Base-by-base conservation (phyloP, 78 protist genomes). In the Dictyostelium intermedium region DNA sequence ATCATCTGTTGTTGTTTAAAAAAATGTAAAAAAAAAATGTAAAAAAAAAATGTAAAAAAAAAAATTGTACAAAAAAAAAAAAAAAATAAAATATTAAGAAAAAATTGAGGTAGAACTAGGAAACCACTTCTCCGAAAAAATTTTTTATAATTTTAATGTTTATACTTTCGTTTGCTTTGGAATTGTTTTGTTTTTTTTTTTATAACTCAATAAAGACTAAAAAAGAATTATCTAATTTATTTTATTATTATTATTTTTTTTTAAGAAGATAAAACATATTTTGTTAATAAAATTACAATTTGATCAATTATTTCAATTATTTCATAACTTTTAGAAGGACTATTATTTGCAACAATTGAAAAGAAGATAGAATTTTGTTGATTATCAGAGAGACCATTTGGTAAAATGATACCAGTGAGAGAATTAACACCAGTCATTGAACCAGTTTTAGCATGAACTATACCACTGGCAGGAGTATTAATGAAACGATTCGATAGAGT, bases 401-500 rank as follows among this genome's bases (percentile, higher is more conserved):
- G 85, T 27, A 74, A 16, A 34, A 87, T 43, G 66, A 87, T 41
- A 43, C 93, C 93, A 18, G 93, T 61, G 13, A 87, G 32, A 16
- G 84, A 34, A 8, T 66, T 11, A 2, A 87, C 93, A 39, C 93
- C 85, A 13, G 85, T 76, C 93, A 87, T 87, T 11, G 93, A 87
- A 4, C 93, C 93, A 6, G 93, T 87, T 66, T 87, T 87, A 5
- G 93, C 93, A 39, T 87, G 85, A 6, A 87, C 93, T 8, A 60
- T 41, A 43, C 86, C 81, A 37, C 50, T 60, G 0, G 91, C 91
- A 2, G 70, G 35, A 3, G 91, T 79, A 11, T 30, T 39, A 3
- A 61, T 39, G 27, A 78, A 87, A 14, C 93, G 27, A 3, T 63
- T 45, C 2, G n/a, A 14, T 1, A 87, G 61, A 13, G 93, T 87